Evolutionary conservation across 1,284 basidiomycete species (phyloP), one percentile per base, ranked within the genome.

Genomic region (Waitea zeae): DNA sequence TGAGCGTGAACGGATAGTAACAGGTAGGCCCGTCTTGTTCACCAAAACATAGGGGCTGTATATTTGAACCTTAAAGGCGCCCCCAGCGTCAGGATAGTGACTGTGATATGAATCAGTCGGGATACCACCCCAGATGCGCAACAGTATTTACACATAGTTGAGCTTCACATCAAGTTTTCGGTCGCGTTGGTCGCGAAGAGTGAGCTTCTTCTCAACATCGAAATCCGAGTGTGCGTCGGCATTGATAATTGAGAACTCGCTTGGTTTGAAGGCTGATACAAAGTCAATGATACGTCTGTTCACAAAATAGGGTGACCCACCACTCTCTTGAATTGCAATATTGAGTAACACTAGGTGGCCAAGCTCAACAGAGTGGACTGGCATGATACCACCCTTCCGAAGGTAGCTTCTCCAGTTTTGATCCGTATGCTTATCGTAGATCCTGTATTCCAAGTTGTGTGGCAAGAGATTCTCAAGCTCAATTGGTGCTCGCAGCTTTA

Each of bases 11-110:
- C 70, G 77, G 22, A 95, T 63, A 24, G 62, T 64, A 47, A 96
- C 95, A 1, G 89, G 80, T 33, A 93, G 56, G 1, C 80, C 82
- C 0, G 89, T 89, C 63, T 96, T 96, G 59, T 99, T 99, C 52
- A 96, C 58, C 34, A 98, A 60, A 35, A 98, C 64, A 52, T 84
- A 98, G 2, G 95, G 92, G 44, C 76, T 78, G 51, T 90, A 98
- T 36, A 99, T 78, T 54, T 98, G 93, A 1, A 97, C 87, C 55
- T 88, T 93, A 68, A 96, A 95, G 1, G 93, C 90, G n/a, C 95
- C 92, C 3, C 93, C 95, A 9, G 90, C 86, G 39, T 96, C 74
- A 2, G 86, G 76, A 54, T 87, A 88, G 29, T 78, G 78, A 34
- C 79, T 86, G 36, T 3, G 40, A 31, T 20, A 12, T 13, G 4